Base-by-base conservation (phyloP, 2,329 filamentous ascomycete species). In the Fusarium proliferatum region DNA sequence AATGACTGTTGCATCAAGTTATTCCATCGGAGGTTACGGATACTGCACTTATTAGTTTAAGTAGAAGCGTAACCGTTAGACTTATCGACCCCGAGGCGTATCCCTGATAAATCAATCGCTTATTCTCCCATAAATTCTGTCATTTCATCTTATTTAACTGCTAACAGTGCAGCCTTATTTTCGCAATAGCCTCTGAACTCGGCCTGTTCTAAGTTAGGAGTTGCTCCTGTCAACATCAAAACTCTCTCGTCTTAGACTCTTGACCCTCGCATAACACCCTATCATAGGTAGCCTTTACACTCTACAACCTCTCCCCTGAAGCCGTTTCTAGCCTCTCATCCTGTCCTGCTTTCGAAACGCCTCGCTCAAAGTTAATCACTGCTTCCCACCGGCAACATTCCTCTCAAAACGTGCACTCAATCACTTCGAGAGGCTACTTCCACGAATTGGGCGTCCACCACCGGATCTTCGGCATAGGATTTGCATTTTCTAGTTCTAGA, bases 311-410 rank as follows among this genome's bases (percentile, higher is more conserved):
- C 34, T 36, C 16, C 48, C 30, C 38, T 56, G 28, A 60, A 33
- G 56, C 49, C 19, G 57, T 71, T 71, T 23, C 55, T 69, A 5
- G 34, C 28, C 23, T 23, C 34, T 36, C 43, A 49, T 42, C 8
- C 42, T 38, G 41, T 59, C 36, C 52, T 67, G 30, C 38, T 43
- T 53, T 55, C 45, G 38, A 51, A 39, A 59, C 71, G 71, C 71
- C 67, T 72, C 59, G 55, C 42, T 55, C 58, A 63, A 69, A 68
- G 62, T 56, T 72, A 72, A 66, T 59, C 71, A 68, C 53, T 56
- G 58, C 41, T 56, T 58, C 34, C 28, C 70, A 71, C 71, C 46
- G 62, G 45, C 62, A 64, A 36, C 61, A 60, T 61, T 61, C 64
- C 58, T 58, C 43, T 15, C 42, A 30, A 64, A 56, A 30, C 41